Percentiles rank a stretch among this genome's conserved stretches.
phyloP scores from a whole-genome alignment of 202 grass and related monocot species.

The Schoenoplectus tabernaemontani region DNA sequence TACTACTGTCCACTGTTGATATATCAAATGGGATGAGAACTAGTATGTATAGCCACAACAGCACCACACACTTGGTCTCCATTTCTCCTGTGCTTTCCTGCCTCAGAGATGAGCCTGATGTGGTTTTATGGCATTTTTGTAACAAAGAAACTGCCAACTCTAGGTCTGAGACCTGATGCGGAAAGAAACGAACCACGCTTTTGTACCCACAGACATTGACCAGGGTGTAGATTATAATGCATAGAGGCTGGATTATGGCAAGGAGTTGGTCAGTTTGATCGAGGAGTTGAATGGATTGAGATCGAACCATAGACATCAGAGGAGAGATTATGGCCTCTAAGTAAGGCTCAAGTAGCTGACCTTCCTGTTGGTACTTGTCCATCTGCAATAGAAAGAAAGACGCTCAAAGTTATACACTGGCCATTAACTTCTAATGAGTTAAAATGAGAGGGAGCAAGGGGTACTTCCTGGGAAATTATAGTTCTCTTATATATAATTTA shows the following conservation, averaged over 20 bases:
- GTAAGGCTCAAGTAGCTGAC: conserved; percentile 89
- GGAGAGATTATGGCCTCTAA: conserved; percentile 66
- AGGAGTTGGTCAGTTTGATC: conserved; percentile 36
- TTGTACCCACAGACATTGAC: conserved; percentile 90
- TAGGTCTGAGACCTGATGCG: conserved; percentile 93
- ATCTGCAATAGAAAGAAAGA: conserved; percentile 37
- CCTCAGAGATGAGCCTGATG: conserved; percentile 45
- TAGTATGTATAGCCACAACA: conserved; percentile 95
- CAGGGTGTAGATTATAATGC: conserved; percentile 86
- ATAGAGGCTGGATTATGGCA: conserved; percentile 66
- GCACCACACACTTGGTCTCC: conserved; percentile 81
- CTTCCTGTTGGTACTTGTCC: conserved; percentile 98
- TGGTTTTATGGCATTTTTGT: conserved; percentile 59
- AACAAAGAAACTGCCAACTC: conserved; percentile 72
- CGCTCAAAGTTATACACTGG: background rate
- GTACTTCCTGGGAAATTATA: background rate
- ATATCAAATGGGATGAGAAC: conserved; percentile 98
- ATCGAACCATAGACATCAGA: conserved; percentile 63
- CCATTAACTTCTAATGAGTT: background rate
- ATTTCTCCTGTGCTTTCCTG: conserved; percentile 86
- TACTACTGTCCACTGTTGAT: conserved; percentile 78
- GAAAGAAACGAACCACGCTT: conserved; percentile 79
- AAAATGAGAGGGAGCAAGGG: background rate
- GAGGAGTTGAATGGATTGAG: conserved; percentile 49
- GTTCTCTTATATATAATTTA: background rate